Percentiles rank a stretch among this genome's conserved stretches.
These are phyloP conservation scores for Hylodesmum podocarpum DNA, from an alignment of 306 rosid species.

Conservation along the genomic window DNA sequence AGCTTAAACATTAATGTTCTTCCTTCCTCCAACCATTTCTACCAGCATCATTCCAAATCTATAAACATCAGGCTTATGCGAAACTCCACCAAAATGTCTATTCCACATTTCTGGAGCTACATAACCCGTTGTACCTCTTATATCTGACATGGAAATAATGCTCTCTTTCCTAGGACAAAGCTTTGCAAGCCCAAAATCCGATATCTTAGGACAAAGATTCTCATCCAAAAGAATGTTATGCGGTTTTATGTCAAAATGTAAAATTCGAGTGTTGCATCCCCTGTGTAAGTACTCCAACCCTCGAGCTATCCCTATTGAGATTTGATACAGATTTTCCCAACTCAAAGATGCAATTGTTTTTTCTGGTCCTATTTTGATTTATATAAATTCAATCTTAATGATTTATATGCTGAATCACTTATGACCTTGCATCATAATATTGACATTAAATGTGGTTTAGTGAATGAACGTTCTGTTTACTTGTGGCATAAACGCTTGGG, in stretches of 20 bases:
- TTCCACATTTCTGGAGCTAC: conserved; percentile 47
- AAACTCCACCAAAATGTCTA: conserved; percentile 46
- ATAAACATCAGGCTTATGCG: conserved; percentile 48
- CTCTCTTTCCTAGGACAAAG: conserved; percentile 36
- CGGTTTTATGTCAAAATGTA: conserved; percentile 55
- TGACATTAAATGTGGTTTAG: too few relatives aligned
- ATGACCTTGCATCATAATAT: too few relatives aligned
- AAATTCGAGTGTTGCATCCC: conserved; percentile 46
- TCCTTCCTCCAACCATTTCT: conserved; percentile 45
- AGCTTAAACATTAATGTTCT: not conserved
- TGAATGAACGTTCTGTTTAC: too few relatives aligned
- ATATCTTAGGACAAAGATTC: conserved; percentile 38
- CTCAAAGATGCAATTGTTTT: conserved; percentile 20
- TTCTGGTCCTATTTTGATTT: not conserved
- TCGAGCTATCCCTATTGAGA: conserved; percentile 38
- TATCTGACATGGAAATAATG: conserved; percentile 22
- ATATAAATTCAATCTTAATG: too few relatives aligned
- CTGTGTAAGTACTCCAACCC: conserved; percentile 49
- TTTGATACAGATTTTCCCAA: conserved; percentile 34
- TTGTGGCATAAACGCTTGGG: too few relatives aligned
- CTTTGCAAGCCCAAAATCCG: conserved; percentile 49
- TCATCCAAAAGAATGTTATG: conserved; percentile 49
- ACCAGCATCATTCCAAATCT: conserved; percentile 53
- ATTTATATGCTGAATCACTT: too few relatives aligned
- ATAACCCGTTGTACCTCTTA: conserved; percentile 48